Base-by-base conservation (phyloP, 176 grass and related monocot genomes). In the Chloris gayana region DNA sequence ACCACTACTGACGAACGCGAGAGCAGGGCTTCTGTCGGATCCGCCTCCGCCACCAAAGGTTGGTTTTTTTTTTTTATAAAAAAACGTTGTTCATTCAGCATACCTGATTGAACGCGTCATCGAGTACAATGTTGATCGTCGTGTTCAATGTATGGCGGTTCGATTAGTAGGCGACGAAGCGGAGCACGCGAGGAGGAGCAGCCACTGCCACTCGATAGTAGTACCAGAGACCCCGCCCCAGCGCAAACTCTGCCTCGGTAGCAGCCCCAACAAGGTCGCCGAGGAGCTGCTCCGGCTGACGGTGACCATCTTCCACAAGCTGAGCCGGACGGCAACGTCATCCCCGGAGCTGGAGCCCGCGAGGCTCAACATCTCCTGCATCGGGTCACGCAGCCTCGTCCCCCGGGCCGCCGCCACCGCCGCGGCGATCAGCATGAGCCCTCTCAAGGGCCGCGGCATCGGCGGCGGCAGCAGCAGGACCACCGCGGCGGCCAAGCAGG, bases 241-340 rank as follows among this genome's bases (percentile, higher is more conserved):
- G 7, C 64, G 83, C 78, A 89, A 87, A 60, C 74, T 70, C 62
- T 78, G 85, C 69, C 18, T 70, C n/a, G n/a, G n/a, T n/a, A 46
- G 34, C 51, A 61, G 80, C 47, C 75, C 92, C 69, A 98, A 90
- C 79, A 95, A 91, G 72, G 68, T 98, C 12, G 91, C 96, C 1
- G 92, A 98, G 79, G 88, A 95, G 30, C 76, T 98, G 46, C 30
- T 95, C 79, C 79, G 58, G 51, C 74, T 91, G 39, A 74, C 83
- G 46, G 79, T 98, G 58, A 76, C 67, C 74, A 93, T 95, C 54
- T 98, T 95, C 67, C 96, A 93, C 71, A 95, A 86, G 84, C 73
- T 98, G 70, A 93, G 72, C 78, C 88, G 46, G 64, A 76, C 75
- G 46, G 49, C 72, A 3, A 21, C 81, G 29, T 64, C 26, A 21